phyloP scores from a whole-genome alignment of 176 grass and related monocot genomes.

The Puccinellia tenuiflora region DNA sequence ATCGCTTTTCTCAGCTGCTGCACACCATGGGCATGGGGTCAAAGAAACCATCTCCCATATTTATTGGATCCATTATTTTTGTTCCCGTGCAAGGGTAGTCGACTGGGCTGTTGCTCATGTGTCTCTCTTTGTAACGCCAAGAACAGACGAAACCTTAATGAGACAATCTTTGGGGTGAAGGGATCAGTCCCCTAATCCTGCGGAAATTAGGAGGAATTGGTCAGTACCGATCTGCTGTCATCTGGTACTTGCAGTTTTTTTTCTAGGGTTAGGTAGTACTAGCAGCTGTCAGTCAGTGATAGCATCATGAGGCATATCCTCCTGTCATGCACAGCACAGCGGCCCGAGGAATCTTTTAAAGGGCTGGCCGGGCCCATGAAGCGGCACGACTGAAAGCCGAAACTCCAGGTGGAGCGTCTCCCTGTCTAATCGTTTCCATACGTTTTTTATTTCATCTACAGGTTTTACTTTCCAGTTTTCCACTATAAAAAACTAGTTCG shows the following conservation, averaged over 20 bases:
- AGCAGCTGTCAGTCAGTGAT: neutral
- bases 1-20: neutral
- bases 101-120: neutral
- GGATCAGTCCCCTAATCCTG: neutral
- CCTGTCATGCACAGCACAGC: neutral
- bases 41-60: neutral
- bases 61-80: slow-evolving; percentile 2
- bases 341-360: slow-evolving; percentile 22
- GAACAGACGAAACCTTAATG: neutral
- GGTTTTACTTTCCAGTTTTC: neutral
- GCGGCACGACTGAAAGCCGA: neutral
- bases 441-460: neutral
- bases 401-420: neutral
- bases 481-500: neutral
- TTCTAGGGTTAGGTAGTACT: no score
- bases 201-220: neutral
- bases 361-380: neutral
- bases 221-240: neutral
- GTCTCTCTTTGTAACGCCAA: neutral
- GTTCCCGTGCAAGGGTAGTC: neutral
- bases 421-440: neutral
- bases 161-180: neutral
- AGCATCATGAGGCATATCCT: slow-evolving; percentile 3
- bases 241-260: no score
- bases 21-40: no score